phyloP scores from a whole-genome alignment of 176 grass and related monocot species.

The Oryza meyeriana region DNA sequence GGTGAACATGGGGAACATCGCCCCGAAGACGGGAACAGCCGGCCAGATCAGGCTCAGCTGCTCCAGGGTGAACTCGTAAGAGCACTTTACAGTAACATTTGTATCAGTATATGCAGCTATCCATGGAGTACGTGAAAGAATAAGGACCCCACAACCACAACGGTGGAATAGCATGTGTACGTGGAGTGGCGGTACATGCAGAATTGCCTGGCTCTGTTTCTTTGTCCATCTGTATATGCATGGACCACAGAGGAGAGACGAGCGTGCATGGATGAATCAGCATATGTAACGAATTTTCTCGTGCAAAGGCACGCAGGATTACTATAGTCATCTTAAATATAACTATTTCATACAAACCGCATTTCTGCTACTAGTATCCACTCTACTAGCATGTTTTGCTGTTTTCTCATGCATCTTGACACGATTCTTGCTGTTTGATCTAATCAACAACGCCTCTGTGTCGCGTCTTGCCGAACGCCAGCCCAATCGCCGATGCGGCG shows the following conservation, averaged over 20 bases:
- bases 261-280: not conserved
- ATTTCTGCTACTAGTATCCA: too few species aligned
- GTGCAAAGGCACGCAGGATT: not conserved
- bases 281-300: not conserved
- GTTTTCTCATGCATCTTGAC: too few species aligned
- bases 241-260: not conserved
- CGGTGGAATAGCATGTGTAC: not conserved
- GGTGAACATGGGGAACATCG: constrained; percentile 51
- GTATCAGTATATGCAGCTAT: not conserved
- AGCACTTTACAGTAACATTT: too few species aligned
- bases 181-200: not conserved
- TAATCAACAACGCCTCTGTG: too few species aligned
- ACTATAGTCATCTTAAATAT: not conserved
- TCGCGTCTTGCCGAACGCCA: too few species aligned
- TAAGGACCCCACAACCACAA: not conserved
- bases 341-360: too few species aligned
- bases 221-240: too few species aligned
- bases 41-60: constrained; percentile 45
- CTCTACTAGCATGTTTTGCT: too few species aligned
- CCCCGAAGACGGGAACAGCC: not conserved
- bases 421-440: too few species aligned
- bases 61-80: constrained; percentile 6
- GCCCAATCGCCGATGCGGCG: too few species aligned
- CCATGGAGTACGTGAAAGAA: not conserved
- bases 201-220: not conserved